Percentiles rank a stretch among this genome's conserved stretches.
Conservation (phyloP, 345 rosid species). For the Murraya paniculata region DNA sequence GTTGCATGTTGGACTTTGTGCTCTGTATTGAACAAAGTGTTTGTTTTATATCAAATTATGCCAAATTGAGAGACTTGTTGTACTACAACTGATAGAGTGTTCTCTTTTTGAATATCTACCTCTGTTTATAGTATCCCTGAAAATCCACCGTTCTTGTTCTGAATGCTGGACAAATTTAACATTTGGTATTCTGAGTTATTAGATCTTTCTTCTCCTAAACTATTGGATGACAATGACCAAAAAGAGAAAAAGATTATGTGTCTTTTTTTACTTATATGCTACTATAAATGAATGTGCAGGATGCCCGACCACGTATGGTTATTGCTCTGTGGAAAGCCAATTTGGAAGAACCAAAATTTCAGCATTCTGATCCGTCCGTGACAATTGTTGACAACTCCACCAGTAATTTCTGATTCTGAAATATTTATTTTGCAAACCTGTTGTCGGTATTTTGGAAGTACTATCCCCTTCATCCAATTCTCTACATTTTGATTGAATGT, state of each 20-base stretch:
- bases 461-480: constrained; percentile 16
- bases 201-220: neutral
- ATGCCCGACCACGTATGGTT: constrained; percentile 73
- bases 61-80: neutral
- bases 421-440: constrained; percentile 1
- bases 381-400: constrained; percentile 60
- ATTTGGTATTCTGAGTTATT: neutral
- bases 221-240: neutral
- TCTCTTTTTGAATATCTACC: neutral
- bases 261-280: constrained; percentile 8
- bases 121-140: neutral
- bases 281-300: constrained; percentile 48
- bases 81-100: neutral
- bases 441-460: constrained; percentile 16
- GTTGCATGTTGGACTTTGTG: neutral
- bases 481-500: constrained; percentile 38
- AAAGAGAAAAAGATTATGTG: neutral
- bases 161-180: neutral
- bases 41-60: neutral
- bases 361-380: constrained; percentile 77
- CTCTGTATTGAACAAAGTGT: neutral
- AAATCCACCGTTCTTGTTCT: neutral
- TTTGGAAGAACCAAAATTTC: constrained; percentile 71
- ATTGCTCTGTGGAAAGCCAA: constrained; percentile 88
- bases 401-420: constrained; percentile 56